Conservation (phyloP, 208 protist genomes). For the Trypanosoma congolense region DNA sequence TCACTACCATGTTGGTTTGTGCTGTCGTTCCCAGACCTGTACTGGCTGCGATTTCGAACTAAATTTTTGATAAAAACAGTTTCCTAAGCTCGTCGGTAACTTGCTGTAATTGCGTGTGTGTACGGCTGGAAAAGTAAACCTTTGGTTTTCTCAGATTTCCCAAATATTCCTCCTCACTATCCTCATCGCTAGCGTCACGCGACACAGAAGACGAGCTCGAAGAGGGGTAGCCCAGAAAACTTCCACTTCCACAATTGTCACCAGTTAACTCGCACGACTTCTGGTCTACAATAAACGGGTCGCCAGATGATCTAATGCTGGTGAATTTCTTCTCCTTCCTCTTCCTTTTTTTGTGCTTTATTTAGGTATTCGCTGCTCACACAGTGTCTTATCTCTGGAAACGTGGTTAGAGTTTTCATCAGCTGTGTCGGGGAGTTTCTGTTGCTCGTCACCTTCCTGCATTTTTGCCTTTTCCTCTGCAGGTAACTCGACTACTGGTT, state of each 20-base stretch:
- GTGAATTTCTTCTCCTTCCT: not conserved
- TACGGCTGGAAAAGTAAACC: constrained; percentile 92
- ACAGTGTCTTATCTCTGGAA: no score
- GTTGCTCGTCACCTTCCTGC: not conserved
- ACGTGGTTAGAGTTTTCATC: no score
- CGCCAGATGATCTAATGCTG: not conserved
- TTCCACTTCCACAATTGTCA: constrained; percentile 9
- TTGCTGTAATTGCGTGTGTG: constrained; percentile 94
- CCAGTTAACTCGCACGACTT: constrained; percentile 16
- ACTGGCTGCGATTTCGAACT: constrained; percentile 12
- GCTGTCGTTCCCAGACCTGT: not conserved
- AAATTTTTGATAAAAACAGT: constrained; percentile 72
- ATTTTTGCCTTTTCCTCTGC: not conserved
- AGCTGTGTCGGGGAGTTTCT: not conserved
- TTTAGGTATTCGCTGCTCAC: no score
- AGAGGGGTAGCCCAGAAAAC: constrained; percentile 1
- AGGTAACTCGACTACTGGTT: constrained; percentile 6
- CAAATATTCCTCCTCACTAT: constrained; percentile 20
- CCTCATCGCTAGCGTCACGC: not conserved
- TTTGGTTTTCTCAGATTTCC: constrained; percentile 67
- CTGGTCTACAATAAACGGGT: constrained; percentile 38
- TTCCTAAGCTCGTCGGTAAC: constrained; percentile 85
- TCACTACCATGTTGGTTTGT: not conserved
- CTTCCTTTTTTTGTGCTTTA: not conserved
- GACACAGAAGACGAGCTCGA: constrained; percentile 7